Percentiles rank a stretch among this genome's conserved stretches.
phyloP scores from a whole-genome alignment of 768 basidiomycete genomes.

The Kwoniella dendrophila region DNA sequence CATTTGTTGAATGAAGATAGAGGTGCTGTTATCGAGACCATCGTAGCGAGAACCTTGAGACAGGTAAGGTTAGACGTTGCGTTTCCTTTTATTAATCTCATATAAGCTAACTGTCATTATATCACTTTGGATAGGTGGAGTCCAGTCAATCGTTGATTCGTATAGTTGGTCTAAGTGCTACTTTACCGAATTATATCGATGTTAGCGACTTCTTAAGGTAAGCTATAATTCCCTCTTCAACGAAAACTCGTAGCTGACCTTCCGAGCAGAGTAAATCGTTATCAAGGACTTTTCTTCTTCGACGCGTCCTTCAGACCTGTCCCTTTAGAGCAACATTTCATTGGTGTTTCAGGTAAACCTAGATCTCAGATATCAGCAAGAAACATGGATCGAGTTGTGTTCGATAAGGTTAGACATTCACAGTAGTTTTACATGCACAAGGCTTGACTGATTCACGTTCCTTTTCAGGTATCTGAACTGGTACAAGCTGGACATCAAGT shows the following conservation, averaged over 20 bases:
- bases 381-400: slow-evolving; percentile 85
- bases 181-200: slow-evolving; percentile 94
- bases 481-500: slow-evolving; percentile 94
- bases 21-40: slow-evolving; percentile 96
- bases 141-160: slow-evolving; percentile 94
- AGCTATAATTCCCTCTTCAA: too few species aligned
- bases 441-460: background rate
- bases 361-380: slow-evolving; percentile 71
- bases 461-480: slow-evolving; percentile 68
- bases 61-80: slow-evolving; percentile 61
- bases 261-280: slow-evolving; percentile 72
- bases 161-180: slow-evolving; percentile 90
- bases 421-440: background rate
- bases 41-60: slow-evolving; percentile 90
- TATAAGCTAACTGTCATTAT: background rate
- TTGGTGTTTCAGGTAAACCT: slow-evolving; percentile 87
- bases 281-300: slow-evolving; percentile 91
- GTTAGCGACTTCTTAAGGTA: slow-evolving; percentile 93
- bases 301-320: slow-evolving; percentile 96
- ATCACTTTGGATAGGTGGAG: slow-evolving; percentile 71
- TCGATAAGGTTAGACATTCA: slow-evolving; percentile 64
- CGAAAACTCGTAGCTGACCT: background rate
- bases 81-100: too few species aligned
- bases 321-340: slow-evolving; percentile 94
- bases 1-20: slow-evolving; percentile 96